A percentile compares a stretch with the other conserved stretches of the same genome.
phyloP scores from a whole-genome alignment of 352 stramenopile species.

The Globisporangium middletonii region DNA sequence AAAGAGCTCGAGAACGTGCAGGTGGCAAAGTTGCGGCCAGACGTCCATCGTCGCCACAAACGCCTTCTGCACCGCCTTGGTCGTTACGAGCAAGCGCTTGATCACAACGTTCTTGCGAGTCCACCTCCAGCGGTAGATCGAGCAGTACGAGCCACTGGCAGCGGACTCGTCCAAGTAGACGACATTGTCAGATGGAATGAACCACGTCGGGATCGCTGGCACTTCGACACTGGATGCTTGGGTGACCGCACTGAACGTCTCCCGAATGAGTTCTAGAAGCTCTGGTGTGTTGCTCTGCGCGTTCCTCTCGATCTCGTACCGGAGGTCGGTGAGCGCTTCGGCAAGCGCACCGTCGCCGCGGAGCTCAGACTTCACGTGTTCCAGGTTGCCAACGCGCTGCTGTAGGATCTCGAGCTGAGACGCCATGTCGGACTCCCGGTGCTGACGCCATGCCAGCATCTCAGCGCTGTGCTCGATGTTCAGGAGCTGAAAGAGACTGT shows the following conservation, averaged over 20 bases:
- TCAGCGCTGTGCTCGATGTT: constrained; percentile 18
- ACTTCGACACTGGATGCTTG: constrained; percentile 7
- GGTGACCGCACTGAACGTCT: constrained; percentile 12
- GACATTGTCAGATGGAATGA: constrained; percentile 17
- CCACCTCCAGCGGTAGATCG: constrained; percentile 19
- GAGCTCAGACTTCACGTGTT: constrained; percentile 8
- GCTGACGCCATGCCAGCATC: constrained; percentile 10
- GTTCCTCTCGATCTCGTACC: constrained; percentile 19
- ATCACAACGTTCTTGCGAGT: constrained; percentile 21
- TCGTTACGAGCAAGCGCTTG: constrained; percentile 17
- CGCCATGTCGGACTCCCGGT: constrained; percentile 13
- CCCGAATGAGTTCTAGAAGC: constrained; percentile 8
- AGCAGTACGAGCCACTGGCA: constrained; percentile 7
- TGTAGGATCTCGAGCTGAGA: constrained; percentile 8
- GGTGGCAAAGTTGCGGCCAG: constrained; percentile 23
- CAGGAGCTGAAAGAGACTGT: constrained; percentile 15
- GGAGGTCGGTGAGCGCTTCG: constrained; percentile 17
- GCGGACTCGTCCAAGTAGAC: constrained; percentile 8
- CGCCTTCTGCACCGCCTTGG: background rate
- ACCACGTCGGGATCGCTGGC: constrained; percentile 15
- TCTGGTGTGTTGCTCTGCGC: constrained; percentile 5
- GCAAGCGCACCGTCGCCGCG: constrained; percentile 4
- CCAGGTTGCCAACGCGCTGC: constrained; percentile 11
- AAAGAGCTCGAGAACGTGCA: constrained; percentile 23
- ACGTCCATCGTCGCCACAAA: constrained; percentile 23